Conservation (phyloP, 2,329 filamentous ascomycete species). For the Drechslera avenae region DNA sequence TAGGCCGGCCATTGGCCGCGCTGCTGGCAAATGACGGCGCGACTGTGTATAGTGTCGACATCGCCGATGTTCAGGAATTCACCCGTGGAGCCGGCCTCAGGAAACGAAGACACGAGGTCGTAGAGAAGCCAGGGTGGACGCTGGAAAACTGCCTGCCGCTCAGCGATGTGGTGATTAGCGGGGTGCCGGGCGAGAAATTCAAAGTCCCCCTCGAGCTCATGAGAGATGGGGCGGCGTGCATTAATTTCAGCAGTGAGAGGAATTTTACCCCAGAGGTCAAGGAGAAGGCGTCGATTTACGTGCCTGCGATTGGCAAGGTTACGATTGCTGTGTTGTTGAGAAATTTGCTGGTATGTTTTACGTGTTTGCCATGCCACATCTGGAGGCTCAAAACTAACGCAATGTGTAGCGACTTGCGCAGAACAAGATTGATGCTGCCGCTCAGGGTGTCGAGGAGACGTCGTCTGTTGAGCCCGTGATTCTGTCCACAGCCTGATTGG, state of each 20-base stretch:
- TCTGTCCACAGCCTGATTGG: slow-evolving; percentile 4
- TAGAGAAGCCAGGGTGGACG: slow-evolving; percentile 78
- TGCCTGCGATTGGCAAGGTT: slow-evolving; percentile 95
- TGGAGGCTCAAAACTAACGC: slow-evolving; percentile 22
- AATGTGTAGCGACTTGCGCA: slow-evolving; percentile 50
- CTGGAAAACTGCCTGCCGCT: slow-evolving; percentile 81
- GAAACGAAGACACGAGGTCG: slow-evolving; percentile 83
- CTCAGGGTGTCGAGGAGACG: slow-evolving; percentile 28
- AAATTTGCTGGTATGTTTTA: slow-evolving; percentile 76
- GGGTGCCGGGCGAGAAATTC: slow-evolving; percentile 85
- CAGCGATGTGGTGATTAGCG: slow-evolving; percentile 93
- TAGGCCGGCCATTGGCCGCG: slow-evolving; percentile 88
- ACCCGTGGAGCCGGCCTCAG: slow-evolving; percentile 86
- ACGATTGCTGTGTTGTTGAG: slow-evolving; percentile 90
- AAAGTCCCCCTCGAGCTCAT: slow-evolving; percentile 86
- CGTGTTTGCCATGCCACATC: background rate
- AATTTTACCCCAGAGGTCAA: slow-evolving; percentile 92
- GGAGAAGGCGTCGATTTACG: slow-evolving; percentile 95
- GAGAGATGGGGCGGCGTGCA: slow-evolving; percentile 91
- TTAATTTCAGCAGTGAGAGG: slow-evolving; percentile 96
- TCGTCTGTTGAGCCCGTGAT: slow-evolving; percentile 25
- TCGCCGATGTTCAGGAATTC: slow-evolving; percentile 90
- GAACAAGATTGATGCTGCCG: slow-evolving; percentile 46
- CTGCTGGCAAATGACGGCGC: slow-evolving; percentile 95
- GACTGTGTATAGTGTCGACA: slow-evolving; percentile 91